Evolutionary conservation across 768 basidiomycete species (phyloP), one percentile per base, ranked within the genome.

Genomic region (Podaxis sp.): DNA sequence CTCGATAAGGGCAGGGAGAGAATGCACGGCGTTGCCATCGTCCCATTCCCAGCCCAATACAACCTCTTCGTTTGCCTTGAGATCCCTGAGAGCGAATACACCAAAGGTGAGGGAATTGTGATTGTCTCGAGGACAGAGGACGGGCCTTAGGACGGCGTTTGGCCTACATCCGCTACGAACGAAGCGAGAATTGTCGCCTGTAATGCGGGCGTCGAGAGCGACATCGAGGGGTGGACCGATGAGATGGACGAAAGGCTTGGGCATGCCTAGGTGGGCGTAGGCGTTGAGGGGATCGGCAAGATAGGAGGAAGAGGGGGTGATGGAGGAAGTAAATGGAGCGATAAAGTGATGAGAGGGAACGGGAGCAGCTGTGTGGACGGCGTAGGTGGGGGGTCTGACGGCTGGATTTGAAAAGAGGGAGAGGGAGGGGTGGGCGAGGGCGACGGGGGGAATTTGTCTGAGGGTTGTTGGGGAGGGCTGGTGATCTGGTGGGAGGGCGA

Each of bases 1-100:
- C 67, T 86, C 76, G 62, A 92, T 77, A 56, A 91, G 74, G 7
- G 86, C 86, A n/a, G 86, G 90, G 0, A 94, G 77, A 64, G 80
- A 77, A 73, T 96, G 95, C 0, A 96, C 84, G 0, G 89, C 87
- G 70, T 93, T 91, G 2, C 87, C 87, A 69, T 99, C 96, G 68
- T 98, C 95, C 96, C 96, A 99, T 72, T 97, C 95, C 95, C 96
- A 98, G 0, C 90, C 91, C 0, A 98, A 75, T 0, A 95, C 86
- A 20, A 98, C 84, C 75, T 98, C 96, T 66, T 95, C 94, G 53
- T 89, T 82, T 37, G 84, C 84, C 59, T 82, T 83, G 66, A 98
- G 80, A 64, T 92, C 90, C 11, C 86, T 75, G 17, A 88, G 74
- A 1, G 95, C 91, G 66, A 95, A 96, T 0, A 97, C 78, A 0